Evolutionary conservation across 1,284 basidiomycete species (phyloP), one percentile per base, ranked within the genome.

Genomic region (Apiotrichum mycotoxinovorans): DNA sequence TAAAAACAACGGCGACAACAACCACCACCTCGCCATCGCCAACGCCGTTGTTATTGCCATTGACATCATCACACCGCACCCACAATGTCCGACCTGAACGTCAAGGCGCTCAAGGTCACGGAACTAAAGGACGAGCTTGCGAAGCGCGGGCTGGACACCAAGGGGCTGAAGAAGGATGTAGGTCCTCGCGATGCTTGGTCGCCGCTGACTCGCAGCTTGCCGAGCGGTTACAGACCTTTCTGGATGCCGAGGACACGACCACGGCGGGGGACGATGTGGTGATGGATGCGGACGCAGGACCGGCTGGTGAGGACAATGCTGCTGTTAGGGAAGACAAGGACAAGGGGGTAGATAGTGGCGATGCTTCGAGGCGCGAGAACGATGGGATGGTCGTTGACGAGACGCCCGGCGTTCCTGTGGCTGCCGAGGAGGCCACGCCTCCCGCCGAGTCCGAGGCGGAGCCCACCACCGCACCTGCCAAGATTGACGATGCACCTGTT

Each of bases 111-210:
- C 51, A 73, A 74, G 50, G 73, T 75, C 17, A 69, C 66, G 30
- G 75, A 78, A 54, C 69, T 78, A 52, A 72, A 72, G 57, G 70
- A 71, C 15, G 72, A 78, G 62, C 68, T 78, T n/a, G 51, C 64
- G 1, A 70, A 68, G 40, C 56, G 74, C 4, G 73, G 70, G 1
- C 62, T 77, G 3, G 62, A 67, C 3, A 69, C 68, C 7, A 70
- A 65, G 34, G 72, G 73, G 1, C 56, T 74, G 3, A 78, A 78
- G 63, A 73, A 74, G 58, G 73, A 74, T 43, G 74, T 75, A 44
- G 62, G 72, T 70, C n/a, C 2, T n/a, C n/a, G 26, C 26, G 26
- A 18, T 38, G 27, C 15, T n/a, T n/a, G n/a, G n/a, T n/a, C n/a
- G 14, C 9, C 15, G 34, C 34, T 52, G 30, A 18, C n/a, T 15